phyloP scores from a whole-genome alignment of 331 rosid species.

The Malus hybrid region DNA sequence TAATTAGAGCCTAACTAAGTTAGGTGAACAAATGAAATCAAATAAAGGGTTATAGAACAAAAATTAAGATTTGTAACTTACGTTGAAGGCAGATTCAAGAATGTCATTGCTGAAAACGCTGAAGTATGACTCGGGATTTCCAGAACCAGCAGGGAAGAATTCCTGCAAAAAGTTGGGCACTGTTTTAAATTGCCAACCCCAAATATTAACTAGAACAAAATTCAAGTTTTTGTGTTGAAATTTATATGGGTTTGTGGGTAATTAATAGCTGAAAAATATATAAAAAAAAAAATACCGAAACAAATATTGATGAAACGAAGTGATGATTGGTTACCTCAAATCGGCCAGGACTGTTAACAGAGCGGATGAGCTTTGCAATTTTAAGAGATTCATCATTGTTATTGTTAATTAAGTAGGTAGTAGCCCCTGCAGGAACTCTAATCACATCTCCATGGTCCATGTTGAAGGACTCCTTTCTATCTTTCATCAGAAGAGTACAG shows the following conservation, averaged over 20 bases:
- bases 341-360: conserved; percentile 40
- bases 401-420: conserved; percentile 27
- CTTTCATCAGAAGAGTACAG: conserved; percentile 20
- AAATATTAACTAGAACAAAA: neutral
- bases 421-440: conserved; percentile 40
- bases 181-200: conserved; percentile 7
- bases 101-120: conserved; percentile 39
- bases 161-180: conserved; percentile 16
- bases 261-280: neutral
- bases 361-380: conserved; percentile 25
- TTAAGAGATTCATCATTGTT: conserved; percentile 29
- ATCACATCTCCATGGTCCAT: conserved; percentile 45
- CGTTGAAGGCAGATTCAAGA: conserved; percentile 50
- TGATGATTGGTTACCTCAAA: conserved; percentile 24
- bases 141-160: conserved; percentile 27
- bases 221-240: neutral
- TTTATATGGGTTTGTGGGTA: neutral
- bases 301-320: neutral
- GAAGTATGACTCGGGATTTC: conserved; percentile 33
- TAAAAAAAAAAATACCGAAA: neutral
- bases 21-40: neutral
- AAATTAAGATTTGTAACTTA: neutral
- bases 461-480: conserved; percentile 35
- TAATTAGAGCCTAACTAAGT: neutral
- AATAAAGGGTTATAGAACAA: neutral